Conservation (phyloP, 148 eudicot genomes). For the Rheum nobile region DNA sequence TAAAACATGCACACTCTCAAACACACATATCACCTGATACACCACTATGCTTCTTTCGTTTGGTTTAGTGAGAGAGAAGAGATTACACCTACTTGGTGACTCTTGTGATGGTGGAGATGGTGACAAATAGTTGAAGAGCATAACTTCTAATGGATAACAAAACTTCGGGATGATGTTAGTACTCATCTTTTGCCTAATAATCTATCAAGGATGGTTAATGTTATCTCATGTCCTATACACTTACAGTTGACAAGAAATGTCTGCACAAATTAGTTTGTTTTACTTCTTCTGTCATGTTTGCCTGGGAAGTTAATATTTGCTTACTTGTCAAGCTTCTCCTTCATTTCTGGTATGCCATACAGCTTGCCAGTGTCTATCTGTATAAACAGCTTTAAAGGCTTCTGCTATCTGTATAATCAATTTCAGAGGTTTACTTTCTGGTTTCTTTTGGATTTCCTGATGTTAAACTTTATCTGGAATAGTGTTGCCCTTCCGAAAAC, state of each 20-base stretch:
- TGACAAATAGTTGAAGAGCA: background rate
- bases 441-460: background rate
- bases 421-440: background rate
- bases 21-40: too few species aligned
- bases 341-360: background rate
- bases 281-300: background rate
- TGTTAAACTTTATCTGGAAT: background rate
- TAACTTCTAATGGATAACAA: background rate
- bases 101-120: conserved; percentile 4
- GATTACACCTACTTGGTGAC: background rate
- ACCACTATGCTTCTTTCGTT: background rate
- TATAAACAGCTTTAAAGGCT: background rate
- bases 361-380: background rate
- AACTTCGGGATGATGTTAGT: background rate
- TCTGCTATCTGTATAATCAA: background rate
- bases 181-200: background rate
- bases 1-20: too few species aligned
- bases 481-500: background rate
- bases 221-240: background rate
- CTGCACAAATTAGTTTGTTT: background rate
- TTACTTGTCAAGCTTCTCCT: background rate
- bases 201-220: background rate
- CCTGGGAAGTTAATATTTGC: background rate
- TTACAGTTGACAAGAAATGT: background rate
- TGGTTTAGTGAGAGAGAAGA: background rate